These are phyloP conservation scores for Ascochyta viciae-villosae DNA, from an alignment of 2,329 filamentous ascomycete species.

Conservation along the genomic window DNA sequence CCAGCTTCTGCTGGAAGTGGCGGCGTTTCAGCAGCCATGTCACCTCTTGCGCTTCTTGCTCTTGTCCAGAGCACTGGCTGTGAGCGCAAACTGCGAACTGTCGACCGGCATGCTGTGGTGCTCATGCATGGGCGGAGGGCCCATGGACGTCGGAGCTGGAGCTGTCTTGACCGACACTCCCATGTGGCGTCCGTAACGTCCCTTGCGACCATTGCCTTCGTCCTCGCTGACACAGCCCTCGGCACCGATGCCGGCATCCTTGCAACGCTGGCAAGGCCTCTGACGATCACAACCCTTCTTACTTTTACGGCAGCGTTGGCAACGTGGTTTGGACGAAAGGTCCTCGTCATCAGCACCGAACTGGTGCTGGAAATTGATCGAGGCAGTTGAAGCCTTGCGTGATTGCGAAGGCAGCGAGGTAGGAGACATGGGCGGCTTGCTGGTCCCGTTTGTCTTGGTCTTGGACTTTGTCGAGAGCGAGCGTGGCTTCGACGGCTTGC, in stretches of 20 bases:
- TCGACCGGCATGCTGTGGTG: constrained; percentile 36
- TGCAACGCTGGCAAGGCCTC: constrained; percentile 91
- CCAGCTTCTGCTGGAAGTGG: too few relatives aligned
- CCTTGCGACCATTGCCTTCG: constrained; percentile 95
- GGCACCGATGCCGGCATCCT: constrained; percentile 90
- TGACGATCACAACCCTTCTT: constrained; percentile 99
- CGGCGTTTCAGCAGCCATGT: background rate
- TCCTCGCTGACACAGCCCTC: constrained; percentile 98
- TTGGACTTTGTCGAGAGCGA: constrained; percentile 60
- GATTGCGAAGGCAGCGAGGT: constrained; percentile 71
- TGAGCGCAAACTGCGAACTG: constrained; percentile 20
- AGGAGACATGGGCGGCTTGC: constrained; percentile 59
- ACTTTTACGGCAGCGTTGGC: constrained; percentile 97
- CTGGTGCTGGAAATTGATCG: constrained; percentile 69
- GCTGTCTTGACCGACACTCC: constrained; percentile 69
- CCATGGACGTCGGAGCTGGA: constrained; percentile 42
- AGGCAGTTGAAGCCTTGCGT: constrained; percentile 77
- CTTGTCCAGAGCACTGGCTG: constrained; percentile 57
- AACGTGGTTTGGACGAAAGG: constrained; percentile 92
- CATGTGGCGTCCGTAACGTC: constrained; percentile 80
- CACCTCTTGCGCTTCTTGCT: constrained; percentile 75
- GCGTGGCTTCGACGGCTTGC: constrained; percentile 50
- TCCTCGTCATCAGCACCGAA: constrained; percentile 80
- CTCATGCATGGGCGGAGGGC: constrained; percentile 45
- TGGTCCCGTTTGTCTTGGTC: constrained; percentile 50